Evolutionary conservation across 306 rosid species (phyloP).

Genomic region (Astragalus glycyphyllos): DNA sequence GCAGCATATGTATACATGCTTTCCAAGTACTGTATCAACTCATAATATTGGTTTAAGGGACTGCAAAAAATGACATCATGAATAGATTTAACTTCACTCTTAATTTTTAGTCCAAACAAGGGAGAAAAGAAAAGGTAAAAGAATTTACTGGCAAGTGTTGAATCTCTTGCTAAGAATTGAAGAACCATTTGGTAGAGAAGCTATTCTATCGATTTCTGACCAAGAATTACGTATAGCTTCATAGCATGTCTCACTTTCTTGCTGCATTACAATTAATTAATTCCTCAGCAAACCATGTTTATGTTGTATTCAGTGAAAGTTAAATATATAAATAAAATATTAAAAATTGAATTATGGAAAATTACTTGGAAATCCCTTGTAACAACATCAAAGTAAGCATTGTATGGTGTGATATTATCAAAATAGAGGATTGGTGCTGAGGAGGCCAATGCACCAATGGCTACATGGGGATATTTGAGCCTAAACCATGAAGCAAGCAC

Average conservation of each 20-base stretch:
- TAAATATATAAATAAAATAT: not conserved
- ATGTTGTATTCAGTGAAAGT: not conserved
- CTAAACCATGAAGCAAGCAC: slow-evolving; percentile 95
- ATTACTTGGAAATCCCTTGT: slow-evolving; percentile 69
- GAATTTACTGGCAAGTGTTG: slow-evolving; percentile 55
- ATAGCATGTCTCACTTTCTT: slow-evolving; percentile 68
- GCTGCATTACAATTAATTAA: slow-evolving; percentile 46
- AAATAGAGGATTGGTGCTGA: slow-evolving; percentile 85
- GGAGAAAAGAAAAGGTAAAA: not conserved
- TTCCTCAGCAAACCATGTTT: not conserved
- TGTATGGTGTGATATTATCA: slow-evolving; percentile 55
- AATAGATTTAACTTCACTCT: not conserved
- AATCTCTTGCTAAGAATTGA: slow-evolving; percentile 60
- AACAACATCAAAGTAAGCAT: slow-evolving; percentile 62
- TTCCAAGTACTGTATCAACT: slow-evolving; percentile 49
- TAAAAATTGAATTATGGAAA: not conserved
- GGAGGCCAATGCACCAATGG: slow-evolving; percentile 83
- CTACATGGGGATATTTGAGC: slow-evolving; percentile 78
- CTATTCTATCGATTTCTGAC: slow-evolving; percentile 64
- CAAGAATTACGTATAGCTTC: slow-evolving; percentile 61
- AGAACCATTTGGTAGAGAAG: slow-evolving; percentile 58
- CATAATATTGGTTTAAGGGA: slow-evolving; percentile 44
- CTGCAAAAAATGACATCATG: slow-evolving; percentile 39
- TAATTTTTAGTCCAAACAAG: not conserved
- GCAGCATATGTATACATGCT: slow-evolving; percentile 44